Base-by-base conservation (phyloP, 2,329 filamentous ascomycete species). In the Cladophialophora exuberans region DNA sequence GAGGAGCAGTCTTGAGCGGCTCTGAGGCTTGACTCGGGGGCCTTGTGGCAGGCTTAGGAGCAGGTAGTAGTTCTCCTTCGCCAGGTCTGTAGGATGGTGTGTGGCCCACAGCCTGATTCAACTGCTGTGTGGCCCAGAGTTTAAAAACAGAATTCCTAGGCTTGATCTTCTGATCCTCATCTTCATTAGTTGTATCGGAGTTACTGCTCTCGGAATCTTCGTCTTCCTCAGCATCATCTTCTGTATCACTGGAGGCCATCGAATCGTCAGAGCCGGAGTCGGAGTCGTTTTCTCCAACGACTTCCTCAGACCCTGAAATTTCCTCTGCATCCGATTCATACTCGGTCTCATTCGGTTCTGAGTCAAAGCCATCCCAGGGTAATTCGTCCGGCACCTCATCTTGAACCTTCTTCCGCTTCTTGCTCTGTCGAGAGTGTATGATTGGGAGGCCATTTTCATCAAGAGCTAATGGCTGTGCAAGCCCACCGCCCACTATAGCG, bases 401-500 rank as follows among this genome's bases (percentile, higher is more conserved):
- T 10, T 33, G 42, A 20, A 35, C 20, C 22, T 73, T 73, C 3
- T 68, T 64, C 79, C 69, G 85, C 78, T 71, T 86, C 25, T 72
- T 80, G 63, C 87, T 87, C 71, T 93, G 91, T 47, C 90, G 82
- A 67, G 88, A 87, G n/a, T 57, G 60, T 47, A 97, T 84, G 2
- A 96, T 77, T 0, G 93, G 94, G 52, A 84, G 84, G 5, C 93
- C 90, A 55, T 87, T 84, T 1, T 89, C 85, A 59, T 90, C 90
- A 7, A 90, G 63, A 39, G 96, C 89, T 9, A 99, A 76, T 1
- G 92, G 90, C 36, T 92, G 82, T 70, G 97, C 97, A 56, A 99
- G 72, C 5, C 94, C 94, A 57, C 85, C 87, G 17, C 94, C 94
- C 17, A 50, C 38, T 25, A 38, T 17, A 3, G 28, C 30, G 7